These are phyloP conservation scores for Corchorus olitorius DNA, from an alignment of 345 rosid genomes.

Conservation along the genomic window DNA sequence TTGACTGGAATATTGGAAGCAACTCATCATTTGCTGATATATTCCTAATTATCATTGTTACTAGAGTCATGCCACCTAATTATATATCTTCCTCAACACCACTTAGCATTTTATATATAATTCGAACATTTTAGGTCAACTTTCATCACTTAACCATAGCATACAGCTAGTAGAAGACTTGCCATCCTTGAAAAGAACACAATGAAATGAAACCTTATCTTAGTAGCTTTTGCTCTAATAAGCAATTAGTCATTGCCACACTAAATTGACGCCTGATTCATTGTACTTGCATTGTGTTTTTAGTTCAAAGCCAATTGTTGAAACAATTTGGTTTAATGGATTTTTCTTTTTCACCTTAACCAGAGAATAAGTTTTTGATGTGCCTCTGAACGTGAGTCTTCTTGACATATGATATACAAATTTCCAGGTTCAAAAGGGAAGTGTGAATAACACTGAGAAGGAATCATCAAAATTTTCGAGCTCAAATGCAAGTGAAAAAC, in stretches of 20 bases:
- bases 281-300: neutral
- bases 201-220: neutral
- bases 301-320: neutral
- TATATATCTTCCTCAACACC: neutral
- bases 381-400: conserved; percentile 9
- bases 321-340: conserved; percentile 3
- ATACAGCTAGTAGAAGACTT: neutral
- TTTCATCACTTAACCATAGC: neutral
- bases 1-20: neutral
- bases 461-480: conserved; percentile 47
- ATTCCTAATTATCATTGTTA: neutral
- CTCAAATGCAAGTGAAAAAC: conserved; percentile 42
- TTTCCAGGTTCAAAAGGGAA: conserved; percentile 50
- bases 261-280: neutral
- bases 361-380: neutral
- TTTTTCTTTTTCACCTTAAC: conserved; percentile 15
- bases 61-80: neutral
- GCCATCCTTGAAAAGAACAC: conserved; percentile 3
- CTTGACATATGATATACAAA: conserved; percentile 23
- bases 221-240: neutral
- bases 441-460: conserved; percentile 35
- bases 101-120: neutral
- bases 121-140: neutral
- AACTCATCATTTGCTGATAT: neutral
- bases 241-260: neutral